Evolutionary conservation across 768 basidiomycete genomes (phyloP).

Genomic region (Lactarius indigo): DNA sequence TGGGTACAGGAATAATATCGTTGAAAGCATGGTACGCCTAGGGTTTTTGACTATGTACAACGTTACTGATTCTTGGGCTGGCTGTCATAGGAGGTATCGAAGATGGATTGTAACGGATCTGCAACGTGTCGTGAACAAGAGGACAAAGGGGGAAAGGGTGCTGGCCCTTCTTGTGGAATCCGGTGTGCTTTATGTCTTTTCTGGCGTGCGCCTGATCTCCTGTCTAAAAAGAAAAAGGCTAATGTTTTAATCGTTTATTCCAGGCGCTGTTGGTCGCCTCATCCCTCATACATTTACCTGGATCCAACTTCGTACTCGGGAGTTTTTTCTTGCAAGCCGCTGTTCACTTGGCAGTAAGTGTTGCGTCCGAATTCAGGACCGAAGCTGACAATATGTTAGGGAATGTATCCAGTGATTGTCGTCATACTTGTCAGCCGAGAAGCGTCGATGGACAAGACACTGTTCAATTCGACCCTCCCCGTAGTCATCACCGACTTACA

Average conservation of each 20-base stretch:
- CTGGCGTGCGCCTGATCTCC: background rate
- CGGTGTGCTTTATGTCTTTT: background rate
- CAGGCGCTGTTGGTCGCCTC: background rate
- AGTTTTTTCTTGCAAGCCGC: background rate
- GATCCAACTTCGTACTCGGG: background rate
- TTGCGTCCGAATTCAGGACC: background rate
- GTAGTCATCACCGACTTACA: background rate
- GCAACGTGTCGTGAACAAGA: background rate
- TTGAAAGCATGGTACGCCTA: background rate
- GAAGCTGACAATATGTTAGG: background rate
- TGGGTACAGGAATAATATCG: background rate
- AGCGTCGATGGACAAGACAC: constrained; percentile 1
- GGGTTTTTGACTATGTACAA: background rate
- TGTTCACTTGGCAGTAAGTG: background rate
- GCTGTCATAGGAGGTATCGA: background rate
- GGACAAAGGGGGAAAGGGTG: background rate
- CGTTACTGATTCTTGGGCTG: background rate
- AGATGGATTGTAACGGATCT: background rate
- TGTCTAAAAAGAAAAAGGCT: no score
- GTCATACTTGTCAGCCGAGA: background rate
- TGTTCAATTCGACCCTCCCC: background rate
- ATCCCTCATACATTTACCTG: background rate
- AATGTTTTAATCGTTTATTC: background rate
- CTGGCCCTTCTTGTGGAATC: background rate
- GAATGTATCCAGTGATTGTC: background rate